Conservation (phyloP, 108 stramenopile species). For the Stephanodiscus minutulus region DNA sequence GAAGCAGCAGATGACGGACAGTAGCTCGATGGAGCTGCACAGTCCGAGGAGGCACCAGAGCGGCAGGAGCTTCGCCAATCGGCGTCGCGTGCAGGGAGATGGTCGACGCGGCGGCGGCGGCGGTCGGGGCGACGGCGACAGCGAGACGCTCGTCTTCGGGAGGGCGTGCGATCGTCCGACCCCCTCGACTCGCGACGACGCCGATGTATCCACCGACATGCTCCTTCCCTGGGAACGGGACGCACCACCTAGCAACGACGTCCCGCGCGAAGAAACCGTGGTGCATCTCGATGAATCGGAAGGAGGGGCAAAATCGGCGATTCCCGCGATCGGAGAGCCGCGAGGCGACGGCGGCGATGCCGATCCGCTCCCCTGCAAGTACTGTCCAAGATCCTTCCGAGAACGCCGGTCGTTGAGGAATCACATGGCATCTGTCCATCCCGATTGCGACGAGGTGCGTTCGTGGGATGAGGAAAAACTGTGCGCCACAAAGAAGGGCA, state of each 20-base stretch:
- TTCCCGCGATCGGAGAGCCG: neutral
- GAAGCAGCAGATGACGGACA: neutral
- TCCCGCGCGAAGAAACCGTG: neutral
- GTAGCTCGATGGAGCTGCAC: constrained; percentile 44
- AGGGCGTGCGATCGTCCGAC: constrained; percentile 33
- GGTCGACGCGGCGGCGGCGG: neutral
- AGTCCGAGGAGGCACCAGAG: constrained; percentile 80
- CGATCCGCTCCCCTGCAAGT: constrained; percentile 49
- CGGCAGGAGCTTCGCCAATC: constrained; percentile 76
- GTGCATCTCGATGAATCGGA: neutral
- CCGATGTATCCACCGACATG: neutral
- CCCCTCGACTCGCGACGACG: neutral
- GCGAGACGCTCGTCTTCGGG: constrained; percentile 76
- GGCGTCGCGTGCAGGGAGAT: constrained; percentile 33
- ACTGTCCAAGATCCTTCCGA: constrained; percentile 65
- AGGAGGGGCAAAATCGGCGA: neutral
- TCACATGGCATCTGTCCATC: constrained; percentile 56
- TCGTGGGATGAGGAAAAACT: constrained; percentile 33
- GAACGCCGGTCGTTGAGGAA: constrained; percentile 75
- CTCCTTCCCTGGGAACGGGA: constrained; percentile 43
- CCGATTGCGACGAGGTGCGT: constrained; percentile 35
- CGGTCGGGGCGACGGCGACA: constrained; percentile 29
- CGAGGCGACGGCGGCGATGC: neutral
- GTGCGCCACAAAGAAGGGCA: constrained; percentile 35
- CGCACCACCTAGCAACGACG: neutral